Evolutionary conservation across 805 yeast species (phyloP).

Genomic region (Pichia gijzeniarum): DNA sequence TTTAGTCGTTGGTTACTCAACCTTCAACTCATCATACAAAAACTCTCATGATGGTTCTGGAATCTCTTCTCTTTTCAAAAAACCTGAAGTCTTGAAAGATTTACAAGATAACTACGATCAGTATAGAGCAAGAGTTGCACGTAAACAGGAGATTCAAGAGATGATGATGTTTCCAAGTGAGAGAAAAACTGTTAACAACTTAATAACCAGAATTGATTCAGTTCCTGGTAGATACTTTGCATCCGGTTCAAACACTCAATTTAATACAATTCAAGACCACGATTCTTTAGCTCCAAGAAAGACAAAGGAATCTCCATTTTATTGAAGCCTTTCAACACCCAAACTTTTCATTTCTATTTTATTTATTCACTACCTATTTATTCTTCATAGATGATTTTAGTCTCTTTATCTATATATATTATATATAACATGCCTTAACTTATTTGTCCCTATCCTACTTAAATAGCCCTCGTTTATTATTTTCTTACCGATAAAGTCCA

Average conservation of each 20-base stretch:
- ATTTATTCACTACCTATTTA: background rate
- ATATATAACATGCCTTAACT: too few relatives aligned
- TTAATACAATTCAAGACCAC: constrained; percentile 25
- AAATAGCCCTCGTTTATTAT: too few relatives aligned
- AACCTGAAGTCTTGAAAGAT: constrained; percentile 16
- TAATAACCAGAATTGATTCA: constrained; percentile 22
- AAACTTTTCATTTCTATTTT: background rate
- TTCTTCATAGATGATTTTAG: too few relatives aligned
- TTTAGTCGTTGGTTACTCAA: constrained; percentile 38
- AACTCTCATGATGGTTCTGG: constrained; percentile 34
- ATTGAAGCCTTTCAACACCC: constrained; percentile 1
- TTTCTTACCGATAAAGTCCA: too few relatives aligned
- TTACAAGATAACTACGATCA: constrained; percentile 18
- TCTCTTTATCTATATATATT: too few relatives aligned
- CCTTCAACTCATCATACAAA: constrained; percentile 44
- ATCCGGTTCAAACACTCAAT: constrained; percentile 23
- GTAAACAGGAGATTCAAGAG: constrained; percentile 17
- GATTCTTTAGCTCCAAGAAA: constrained; percentile 28
- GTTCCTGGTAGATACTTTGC: constrained; percentile 29
- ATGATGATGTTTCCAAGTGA: constrained; percentile 17
- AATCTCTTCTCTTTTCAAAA: constrained; percentile 16
- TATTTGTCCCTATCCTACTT: too few relatives aligned
- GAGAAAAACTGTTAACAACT: constrained; percentile 13
- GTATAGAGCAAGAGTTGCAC: constrained; percentile 22
- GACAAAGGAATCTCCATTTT: constrained; percentile 23